phyloP scores from a whole-genome alignment of 345 rosid species.

The Moricandia moricandioides region DNA sequence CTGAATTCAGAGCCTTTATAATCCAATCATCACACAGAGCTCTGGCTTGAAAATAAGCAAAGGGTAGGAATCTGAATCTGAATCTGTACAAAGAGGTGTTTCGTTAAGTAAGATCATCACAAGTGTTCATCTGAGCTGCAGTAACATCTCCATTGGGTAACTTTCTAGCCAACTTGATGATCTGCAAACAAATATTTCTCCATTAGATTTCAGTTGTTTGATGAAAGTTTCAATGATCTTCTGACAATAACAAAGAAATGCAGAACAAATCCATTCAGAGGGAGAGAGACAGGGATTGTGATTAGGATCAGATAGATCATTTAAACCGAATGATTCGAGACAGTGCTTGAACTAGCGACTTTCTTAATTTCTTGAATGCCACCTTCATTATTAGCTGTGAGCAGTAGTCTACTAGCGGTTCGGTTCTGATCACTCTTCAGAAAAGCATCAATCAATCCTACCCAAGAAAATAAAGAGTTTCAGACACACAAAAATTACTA shows the following conservation, averaged over 20 bases:
- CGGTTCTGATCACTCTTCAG: conserved; percentile 82
- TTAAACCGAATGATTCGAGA: conserved; percentile 53
- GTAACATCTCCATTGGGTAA: conserved; percentile 86
- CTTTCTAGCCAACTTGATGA: conserved; percentile 83
- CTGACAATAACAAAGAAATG: conserved; percentile 1
- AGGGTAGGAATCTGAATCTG: conserved; percentile 12
- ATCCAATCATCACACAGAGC: no score
- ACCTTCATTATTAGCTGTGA: conserved; percentile 80
- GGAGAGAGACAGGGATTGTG: background rate
- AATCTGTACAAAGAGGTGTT: conserved; percentile 15
- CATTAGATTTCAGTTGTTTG: background rate
- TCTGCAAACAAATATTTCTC: conserved; percentile 42
- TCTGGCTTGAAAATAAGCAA: background rate
- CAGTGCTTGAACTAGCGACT: conserved; percentile 66
- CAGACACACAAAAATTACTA: no score
- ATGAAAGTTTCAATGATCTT: background rate
- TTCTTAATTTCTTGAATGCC: conserved; percentile 86
- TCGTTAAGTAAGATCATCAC: conserved; percentile 70
- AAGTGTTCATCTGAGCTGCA: conserved; percentile 42
- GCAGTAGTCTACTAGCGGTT: conserved; percentile 70
- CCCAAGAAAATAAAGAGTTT: background rate
- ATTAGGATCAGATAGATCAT: background rate
- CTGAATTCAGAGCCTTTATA: background rate
- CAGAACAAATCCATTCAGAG: conserved; percentile 4
- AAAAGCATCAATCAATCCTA: conserved; percentile 85